Base-by-base conservation (phyloP, 148 eudicot species). In the Talinum fruticosum region DNA sequence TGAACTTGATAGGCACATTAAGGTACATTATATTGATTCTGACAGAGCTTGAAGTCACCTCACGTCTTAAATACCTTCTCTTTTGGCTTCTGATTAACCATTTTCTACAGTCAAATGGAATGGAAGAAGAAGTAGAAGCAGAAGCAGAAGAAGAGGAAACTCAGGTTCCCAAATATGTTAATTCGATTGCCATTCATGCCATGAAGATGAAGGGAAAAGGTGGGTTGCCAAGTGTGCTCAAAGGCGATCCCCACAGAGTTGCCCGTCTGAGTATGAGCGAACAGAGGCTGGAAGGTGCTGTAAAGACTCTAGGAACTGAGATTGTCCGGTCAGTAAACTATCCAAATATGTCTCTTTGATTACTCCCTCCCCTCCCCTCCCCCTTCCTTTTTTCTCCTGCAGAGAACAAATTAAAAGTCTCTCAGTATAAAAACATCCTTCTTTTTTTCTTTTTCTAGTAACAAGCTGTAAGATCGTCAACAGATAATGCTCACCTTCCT, bases 221-320 rank as follows among this genome's bases (percentile, higher is more conserved):
- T 67, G 82, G 81, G 38, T 69, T 82, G 23, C 32, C 37, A 26
- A 41, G 68, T 24, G 69, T 79, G 81, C 45, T 87, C 37, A 45
- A 41, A 21, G 82, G 45, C 19, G 57, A 84, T 75, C 62, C 86
- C 21, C 68, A 62, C 49, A 79, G 76, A 77, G 87, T 83, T 75
- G 65, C 75, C 32, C 92, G 97, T 19, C 70, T 90, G 66, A 90
- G 94, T 77, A 74, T 92, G 76, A 86, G 89, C 15, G 97, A 92
- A 76, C 80, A 79, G 77, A 82, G 72, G 62, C 86, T 92, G 59
- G 61, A 82, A 53, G 53, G 78, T 51, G 88, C 83, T 79, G 69
- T 78, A 5, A 79, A 28, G 29, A 44, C 47, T 54, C 66, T 80
- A 61, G 88, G 85, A 61, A 35, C 81, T 51, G 79, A 85, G 66